Evolutionary conservation across 2,329 filamentous ascomycete species (phyloP).

Genomic region (Samsoniella hepiali): DNA sequence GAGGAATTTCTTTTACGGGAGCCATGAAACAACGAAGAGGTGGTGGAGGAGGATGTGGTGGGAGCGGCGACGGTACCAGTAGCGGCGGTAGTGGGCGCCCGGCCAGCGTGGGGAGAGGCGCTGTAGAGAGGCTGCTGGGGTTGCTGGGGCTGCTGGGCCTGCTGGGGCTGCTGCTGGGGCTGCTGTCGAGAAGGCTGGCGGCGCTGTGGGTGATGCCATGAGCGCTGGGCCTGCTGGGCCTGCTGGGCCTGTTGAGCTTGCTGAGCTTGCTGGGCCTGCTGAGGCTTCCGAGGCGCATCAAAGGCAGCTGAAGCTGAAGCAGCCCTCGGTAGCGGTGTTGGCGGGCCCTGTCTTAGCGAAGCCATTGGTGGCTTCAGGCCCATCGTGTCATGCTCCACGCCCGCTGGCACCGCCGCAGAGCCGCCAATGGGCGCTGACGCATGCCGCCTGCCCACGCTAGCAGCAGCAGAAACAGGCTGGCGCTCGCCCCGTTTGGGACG

Average conservation of each 20-base stretch:
- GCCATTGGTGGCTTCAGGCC: constrained; percentile 24
- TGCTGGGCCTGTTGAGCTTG: background rate
- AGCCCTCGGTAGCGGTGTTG: constrained; percentile 5
- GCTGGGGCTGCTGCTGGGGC: background rate
- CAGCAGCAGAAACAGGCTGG: constrained; percentile 31
- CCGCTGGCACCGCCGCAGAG: constrained; percentile 28
- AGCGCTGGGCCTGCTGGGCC: background rate
- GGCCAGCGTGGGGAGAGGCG: background rate
- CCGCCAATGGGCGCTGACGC: constrained; percentile 49
- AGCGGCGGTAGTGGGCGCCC: background rate
- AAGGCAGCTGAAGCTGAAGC: constrained; percentile 12
- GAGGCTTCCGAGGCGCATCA: constrained; percentile 3
- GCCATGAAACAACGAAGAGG: constrained; percentile 16
- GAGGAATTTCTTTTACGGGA: constrained; percentile 45
- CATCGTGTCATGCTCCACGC: constrained; percentile 26
- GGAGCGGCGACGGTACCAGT: background rate
- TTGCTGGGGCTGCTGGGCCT: background rate
- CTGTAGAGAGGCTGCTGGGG: background rate
- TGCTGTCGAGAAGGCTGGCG: background rate
- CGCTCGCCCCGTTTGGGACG: constrained; percentile 47
- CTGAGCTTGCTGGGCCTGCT: background rate
- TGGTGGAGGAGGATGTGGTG: constrained; percentile 18
- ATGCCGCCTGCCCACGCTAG: constrained; percentile 46
- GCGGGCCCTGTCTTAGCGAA: constrained; percentile 21
- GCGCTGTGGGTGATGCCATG: background rate